Conservation (phyloP, 345 rosid species). For the Populus euphratica region DNA sequence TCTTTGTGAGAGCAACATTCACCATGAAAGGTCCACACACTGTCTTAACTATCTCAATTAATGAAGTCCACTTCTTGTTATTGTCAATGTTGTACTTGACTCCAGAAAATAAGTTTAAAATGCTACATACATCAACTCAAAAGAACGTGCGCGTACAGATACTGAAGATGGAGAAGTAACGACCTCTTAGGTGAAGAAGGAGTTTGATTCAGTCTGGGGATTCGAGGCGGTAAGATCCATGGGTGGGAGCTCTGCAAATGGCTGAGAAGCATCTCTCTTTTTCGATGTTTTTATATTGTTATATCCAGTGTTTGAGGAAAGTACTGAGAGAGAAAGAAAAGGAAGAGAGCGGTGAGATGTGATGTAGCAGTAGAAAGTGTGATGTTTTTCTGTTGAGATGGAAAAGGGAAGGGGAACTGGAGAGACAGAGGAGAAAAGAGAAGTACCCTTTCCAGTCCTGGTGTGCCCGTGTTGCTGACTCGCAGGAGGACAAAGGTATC, state of each 20-base stretch:
- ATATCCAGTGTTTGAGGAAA: conserved; percentile 10
- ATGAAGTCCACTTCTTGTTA: neutral
- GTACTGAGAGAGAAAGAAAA: neutral
- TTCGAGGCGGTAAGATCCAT: neutral
- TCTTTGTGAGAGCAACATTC: neutral
- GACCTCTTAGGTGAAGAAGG: neutral
- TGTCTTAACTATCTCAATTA: neutral
- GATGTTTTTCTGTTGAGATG: neutral
- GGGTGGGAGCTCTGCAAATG: conserved; percentile 5
- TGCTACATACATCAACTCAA: neutral
- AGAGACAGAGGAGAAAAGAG: neutral
- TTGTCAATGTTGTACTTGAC: neutral
- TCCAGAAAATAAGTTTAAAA: neutral
- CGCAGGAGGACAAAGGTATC: neutral
- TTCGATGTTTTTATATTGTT: neutral
- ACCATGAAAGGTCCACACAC: neutral
- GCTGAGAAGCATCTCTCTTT: conserved; percentile 1
- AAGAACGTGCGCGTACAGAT: neutral
- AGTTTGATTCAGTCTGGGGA: conserved; percentile 1
- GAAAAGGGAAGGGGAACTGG: neutral
- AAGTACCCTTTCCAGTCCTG: no score
- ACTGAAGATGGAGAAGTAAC: neutral
- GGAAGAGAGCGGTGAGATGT: neutral
- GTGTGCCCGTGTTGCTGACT: neutral
- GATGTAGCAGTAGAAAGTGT: neutral